phyloP scores from a whole-genome alignment of 192 early-diverging fungal species.

The Coemansia sp. region DNA sequence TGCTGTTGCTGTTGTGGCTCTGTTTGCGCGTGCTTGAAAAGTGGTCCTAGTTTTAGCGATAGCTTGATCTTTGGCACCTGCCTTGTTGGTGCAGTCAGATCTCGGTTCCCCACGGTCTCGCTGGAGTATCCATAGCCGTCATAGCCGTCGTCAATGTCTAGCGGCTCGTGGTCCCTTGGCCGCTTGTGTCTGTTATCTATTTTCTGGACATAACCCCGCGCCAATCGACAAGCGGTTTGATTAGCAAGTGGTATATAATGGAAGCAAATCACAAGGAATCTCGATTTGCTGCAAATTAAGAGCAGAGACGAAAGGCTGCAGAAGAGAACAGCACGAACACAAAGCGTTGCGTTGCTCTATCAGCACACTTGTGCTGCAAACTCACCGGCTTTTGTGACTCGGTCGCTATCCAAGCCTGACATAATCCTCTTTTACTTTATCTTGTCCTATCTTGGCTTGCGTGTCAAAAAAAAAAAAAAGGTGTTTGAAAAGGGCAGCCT shows the following conservation, averaged over 20 bases:
- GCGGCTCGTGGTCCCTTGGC: constrained; percentile 3
- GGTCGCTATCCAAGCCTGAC: constrained; percentile 1
- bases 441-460: not conserved
- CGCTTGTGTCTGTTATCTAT: constrained; percentile 21
- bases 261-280: too few relatives aligned
- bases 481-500: not conserved
- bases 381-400: not conserved
- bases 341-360: not conserved
- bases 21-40: constrained; percentile 1
- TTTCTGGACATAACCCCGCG: not conserved
- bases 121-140: not conserved
- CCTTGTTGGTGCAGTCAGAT: constrained; percentile 3
- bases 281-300: not conserved
- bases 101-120: not conserved
- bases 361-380: not conserved
- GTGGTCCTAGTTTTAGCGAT: constrained; percentile 42
- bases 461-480: not conserved
- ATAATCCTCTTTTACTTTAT: too few relatives aligned
- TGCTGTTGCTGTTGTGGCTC: constrained; percentile 1
- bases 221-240: not conserved
- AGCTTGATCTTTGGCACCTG: constrained; percentile 38
- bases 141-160: constrained; percentile 5
- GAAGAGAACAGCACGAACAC: not conserved
- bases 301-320: not conserved
- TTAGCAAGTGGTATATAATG: not conserved